Conservation (phyloP, 2,329 filamentous ascomycete species). For the Taxawa tesnikishii region DNA sequence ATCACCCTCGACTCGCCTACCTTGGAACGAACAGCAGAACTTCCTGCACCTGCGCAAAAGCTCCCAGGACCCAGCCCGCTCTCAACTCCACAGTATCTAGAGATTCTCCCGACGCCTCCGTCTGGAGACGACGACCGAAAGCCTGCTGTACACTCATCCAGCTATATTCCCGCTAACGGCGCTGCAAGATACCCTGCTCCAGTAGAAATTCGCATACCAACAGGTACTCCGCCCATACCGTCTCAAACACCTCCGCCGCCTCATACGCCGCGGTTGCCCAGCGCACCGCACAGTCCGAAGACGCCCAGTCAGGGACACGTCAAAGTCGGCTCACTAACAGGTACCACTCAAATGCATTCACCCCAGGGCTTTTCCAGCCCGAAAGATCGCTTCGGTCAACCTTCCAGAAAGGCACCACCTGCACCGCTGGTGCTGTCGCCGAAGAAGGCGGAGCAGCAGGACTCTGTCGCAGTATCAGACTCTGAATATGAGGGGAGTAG, state of each 20-base stretch:
- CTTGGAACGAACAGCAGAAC: neutral
- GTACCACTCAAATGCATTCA: slow-evolving; percentile 1
- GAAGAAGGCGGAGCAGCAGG: slow-evolving; percentile 3
- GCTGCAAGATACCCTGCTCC: too few relatives aligned
- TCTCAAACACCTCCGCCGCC: too few relatives aligned
- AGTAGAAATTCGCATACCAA: slow-evolving; percentile 2
- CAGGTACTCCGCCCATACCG: too few relatives aligned
- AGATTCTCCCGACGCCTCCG: too few relatives aligned
- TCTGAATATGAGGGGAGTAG: slow-evolving; percentile 62
- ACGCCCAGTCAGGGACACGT: slow-evolving; percentile 2
- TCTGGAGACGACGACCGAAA: too few relatives aligned
- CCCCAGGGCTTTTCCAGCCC: slow-evolving; percentile 15
- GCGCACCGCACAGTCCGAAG: slow-evolving; percentile 13
- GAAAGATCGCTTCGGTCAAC: slow-evolving; percentile 16
- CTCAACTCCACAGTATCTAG: neutral
- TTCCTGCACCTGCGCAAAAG: neutral
- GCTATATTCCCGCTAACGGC: too few relatives aligned
- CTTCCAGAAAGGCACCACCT: slow-evolving; percentile 70
- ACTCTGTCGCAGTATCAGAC: slow-evolving; percentile 49
- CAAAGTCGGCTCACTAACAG: neutral
- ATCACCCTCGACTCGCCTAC: slow-evolving; percentile 1
- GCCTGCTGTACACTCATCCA: too few relatives aligned
- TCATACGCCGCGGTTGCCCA: slow-evolving; percentile 11
- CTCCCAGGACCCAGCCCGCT: neutral
- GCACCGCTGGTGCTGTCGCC: slow-evolving; percentile 63